Conservation (phyloP, 192 early-diverging fungal genomes). For the Coemansia sp. region DNA sequence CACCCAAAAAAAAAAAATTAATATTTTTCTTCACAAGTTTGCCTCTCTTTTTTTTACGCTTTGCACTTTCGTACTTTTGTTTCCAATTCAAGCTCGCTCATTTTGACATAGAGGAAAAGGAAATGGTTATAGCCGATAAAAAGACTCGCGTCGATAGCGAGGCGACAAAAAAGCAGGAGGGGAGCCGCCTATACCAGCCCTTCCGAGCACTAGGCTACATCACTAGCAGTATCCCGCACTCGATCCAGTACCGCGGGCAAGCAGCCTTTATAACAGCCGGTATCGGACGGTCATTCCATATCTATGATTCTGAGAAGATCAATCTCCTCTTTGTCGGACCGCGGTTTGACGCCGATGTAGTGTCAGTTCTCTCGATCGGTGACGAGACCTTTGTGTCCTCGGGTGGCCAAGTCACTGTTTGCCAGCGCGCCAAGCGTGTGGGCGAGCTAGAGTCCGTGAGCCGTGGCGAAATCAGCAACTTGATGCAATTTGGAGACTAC, state of each 20-base stretch:
- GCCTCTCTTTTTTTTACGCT: not conserved
- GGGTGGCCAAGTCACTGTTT: conserved; percentile 63
- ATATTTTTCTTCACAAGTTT: conserved; percentile 1
- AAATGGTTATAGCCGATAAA: conserved; percentile 33
- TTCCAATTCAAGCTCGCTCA: not conserved
- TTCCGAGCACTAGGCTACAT: conserved; percentile 93
- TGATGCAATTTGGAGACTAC: conserved; percentile 77
- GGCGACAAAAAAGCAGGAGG: conserved; percentile 5
- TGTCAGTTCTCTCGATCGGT: conserved; percentile 68
- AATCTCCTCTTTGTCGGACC: conserved; percentile 78
- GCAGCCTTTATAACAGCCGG: conserved; percentile 83
- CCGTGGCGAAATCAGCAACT: conserved; percentile 59
- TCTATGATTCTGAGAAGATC: conserved; percentile 84
- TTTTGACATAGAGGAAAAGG: not conserved
- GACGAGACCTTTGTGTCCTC: conserved; percentile 78
- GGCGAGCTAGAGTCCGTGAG: conserved; percentile 24
- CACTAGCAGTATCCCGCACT: conserved; percentile 77
- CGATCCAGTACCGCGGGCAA: conserved; percentile 76
- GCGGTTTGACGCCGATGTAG: conserved; percentile 67
- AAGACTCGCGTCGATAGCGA: conserved; percentile 23
- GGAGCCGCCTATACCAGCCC: conserved; percentile 74
- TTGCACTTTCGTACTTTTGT: not conserved
- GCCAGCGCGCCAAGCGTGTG: conserved; percentile 60
- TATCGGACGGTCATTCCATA: conserved; percentile 87
- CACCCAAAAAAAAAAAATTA: not conserved